Conservation (phyloP, 2,329 filamentous ascomycete species). For the Phaeomoniella chlamydospora region DNA sequence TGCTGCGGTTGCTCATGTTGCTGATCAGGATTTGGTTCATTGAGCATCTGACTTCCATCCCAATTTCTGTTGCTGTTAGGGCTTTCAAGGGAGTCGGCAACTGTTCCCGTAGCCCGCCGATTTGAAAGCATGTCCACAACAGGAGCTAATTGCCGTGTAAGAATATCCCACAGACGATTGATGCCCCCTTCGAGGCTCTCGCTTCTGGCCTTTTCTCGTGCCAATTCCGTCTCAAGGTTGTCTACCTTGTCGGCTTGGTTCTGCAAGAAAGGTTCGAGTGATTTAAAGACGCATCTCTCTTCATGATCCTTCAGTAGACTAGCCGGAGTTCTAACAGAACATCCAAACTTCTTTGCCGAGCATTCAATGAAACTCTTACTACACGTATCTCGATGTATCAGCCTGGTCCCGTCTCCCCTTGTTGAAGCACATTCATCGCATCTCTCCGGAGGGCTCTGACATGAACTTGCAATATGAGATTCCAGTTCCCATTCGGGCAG, state of each 20-base stretch:
- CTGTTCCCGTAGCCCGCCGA: conserved; percentile 6
- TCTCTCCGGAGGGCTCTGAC: background rate
- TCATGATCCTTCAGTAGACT: conserved; percentile 27
- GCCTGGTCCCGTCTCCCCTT: background rate
- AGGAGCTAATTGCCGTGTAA: background rate
- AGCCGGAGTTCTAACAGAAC: conserved; percentile 20
- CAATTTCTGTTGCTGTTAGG: background rate
- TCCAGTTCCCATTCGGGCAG: background rate
- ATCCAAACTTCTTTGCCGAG: conserved; percentile 22
- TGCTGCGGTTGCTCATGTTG: background rate
- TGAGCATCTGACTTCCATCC: background rate
- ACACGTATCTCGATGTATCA: background rate
- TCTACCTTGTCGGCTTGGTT: conserved; percentile 26
- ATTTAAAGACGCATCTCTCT: conserved; percentile 34
- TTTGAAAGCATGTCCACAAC: conserved; percentile 3
- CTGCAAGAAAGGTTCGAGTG: conserved; percentile 28
- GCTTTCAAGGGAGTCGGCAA: background rate
- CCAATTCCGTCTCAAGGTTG: conserved; percentile 27
- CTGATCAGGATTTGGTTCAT: background rate
- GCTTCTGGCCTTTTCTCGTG: conserved; percentile 28
- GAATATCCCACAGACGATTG: conserved; percentile 8
- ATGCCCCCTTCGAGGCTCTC: conserved; percentile 31
- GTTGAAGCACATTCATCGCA: background rate
- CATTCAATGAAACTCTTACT: conserved; percentile 2
- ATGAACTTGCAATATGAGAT: background rate